Percentiles rank a stretch among this genome's conserved stretches.
Evolutionary conservation across 345 rosid genomes (phyloP).

Genomic region (Pistacia integerrima): DNA sequence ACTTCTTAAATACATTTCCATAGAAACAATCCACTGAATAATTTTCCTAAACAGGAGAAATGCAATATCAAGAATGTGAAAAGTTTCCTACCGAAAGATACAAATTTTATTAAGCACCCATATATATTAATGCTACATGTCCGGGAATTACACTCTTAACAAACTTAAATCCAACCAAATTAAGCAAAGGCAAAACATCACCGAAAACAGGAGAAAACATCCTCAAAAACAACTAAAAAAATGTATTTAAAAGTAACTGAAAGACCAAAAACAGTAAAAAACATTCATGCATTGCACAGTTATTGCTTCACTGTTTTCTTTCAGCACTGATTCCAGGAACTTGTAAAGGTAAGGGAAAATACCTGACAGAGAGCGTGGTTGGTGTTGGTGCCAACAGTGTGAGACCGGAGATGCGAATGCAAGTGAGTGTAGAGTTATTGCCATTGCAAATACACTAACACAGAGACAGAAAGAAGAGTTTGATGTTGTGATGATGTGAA

Average conservation of each 20-base stretch:
- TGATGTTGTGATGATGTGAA: conserved; percentile 11
- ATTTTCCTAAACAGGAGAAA: not conserved
- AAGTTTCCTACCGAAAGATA: not conserved
- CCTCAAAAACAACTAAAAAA: no score
- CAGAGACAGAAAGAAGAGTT: not conserved
- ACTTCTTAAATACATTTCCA: not conserved
- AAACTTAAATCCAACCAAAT: not conserved
- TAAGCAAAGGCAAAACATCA: not conserved
- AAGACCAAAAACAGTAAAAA: not conserved
- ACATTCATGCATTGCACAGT: not conserved
- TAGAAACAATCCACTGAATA: not conserved
- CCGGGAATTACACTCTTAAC: not conserved
- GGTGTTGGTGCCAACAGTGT: conserved; percentile 19
- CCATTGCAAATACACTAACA: conserved; percentile 30
- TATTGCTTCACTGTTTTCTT: not conserved
- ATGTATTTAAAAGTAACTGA: not conserved
- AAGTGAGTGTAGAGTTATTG: conserved; percentile 46
- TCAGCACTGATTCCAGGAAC: not conserved
- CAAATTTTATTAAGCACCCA: not conserved
- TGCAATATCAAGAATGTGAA: not conserved
- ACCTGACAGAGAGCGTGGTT: conserved; percentile 42
- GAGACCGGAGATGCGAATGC: conserved; percentile 46
- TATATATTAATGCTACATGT: not conserved
- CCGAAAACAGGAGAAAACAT: no score
- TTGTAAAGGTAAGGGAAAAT: not conserved